Evolutionary conservation across 108 stramenopile species (phyloP), one percentile per base, ranked within the genome.

Genomic region (Nitzschia putrida): DNA sequence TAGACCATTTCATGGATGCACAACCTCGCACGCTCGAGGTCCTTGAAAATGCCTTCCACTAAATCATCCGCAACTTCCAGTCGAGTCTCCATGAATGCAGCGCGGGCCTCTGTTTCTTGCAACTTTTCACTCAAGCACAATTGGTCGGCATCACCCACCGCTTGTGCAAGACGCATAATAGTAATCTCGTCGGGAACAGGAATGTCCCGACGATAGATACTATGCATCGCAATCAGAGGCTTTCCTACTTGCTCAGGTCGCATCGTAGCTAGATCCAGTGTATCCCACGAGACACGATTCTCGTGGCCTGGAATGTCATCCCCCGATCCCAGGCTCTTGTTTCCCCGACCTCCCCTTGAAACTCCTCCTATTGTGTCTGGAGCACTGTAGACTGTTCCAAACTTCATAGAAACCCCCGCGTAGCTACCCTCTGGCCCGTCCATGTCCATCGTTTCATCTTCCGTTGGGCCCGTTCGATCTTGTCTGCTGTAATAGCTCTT

Each of bases 1-100:
- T 73, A 45, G 21, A 79, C 77, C 39, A 83, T 14, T 37, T 79
- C 77, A 16, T 61, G 77, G 40, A 78, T 73, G 43, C 66, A 66
- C 4, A 45, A 24, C 43, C 78, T 66, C 7, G 78, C 82, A 54
- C 64, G 55, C 45, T 79, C 61, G 40, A 83, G 52, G 60, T 83
- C 77, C 16, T 68, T 67, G 40, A 67, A 74, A 13, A 70, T 25
- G 1, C 34, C 47, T 63, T 83, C 78, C 14, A 76, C 68, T 25
- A 76, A 49, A 43, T 78, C 71, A 25, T 83, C 78, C 6, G 78
- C 60, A 12, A 44, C 41, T 41, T 79, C 78, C 18, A 83, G 45
- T 23, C 64, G 61, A 18, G 41, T 56, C 47, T 79, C 57, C 53
- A 83, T 49, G 45, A 79, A 83, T 8, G 64, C 22, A 20, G 63